Conservation (phyloP, 345 rosid species). For the Mercurialis annua region DNA sequence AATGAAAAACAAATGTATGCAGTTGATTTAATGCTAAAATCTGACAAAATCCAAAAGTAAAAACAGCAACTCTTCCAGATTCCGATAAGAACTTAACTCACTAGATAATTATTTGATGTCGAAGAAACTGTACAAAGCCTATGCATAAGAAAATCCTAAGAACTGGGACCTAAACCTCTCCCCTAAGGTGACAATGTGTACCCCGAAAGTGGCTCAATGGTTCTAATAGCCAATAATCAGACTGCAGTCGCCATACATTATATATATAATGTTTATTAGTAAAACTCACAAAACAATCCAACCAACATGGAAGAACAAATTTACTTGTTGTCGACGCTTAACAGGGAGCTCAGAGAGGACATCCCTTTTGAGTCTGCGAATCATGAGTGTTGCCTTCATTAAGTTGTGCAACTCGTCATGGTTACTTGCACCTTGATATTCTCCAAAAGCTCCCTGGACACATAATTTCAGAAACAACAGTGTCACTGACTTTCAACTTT, state of each 20-base stretch:
- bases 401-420: constrained; percentile 96
- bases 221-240: constrained; percentile 1
- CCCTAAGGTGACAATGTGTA: background rate
- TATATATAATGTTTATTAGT: constrained; percentile 10
- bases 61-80: background rate
- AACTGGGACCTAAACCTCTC: background rate
- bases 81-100: background rate
- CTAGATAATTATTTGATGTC: constrained; percentile 3
- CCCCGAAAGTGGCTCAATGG: background rate
- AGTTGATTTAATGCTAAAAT: background rate
- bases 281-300: background rate
- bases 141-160: background rate
- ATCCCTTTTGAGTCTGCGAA: constrained; percentile 90
- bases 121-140: background rate
- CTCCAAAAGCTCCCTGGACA: constrained; percentile 72
- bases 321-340: constrained; percentile 92
- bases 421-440: constrained; percentile 91
- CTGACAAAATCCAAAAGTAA: constrained; percentile 9
- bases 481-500: constrained; percentile 1
- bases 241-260: background rate
- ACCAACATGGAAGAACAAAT: background rate
- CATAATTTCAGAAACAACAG: constrained; percentile 16
- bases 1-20: background rate
- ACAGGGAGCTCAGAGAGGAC: constrained; percentile 83
- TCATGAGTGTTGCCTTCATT: constrained; percentile 97